Conservation (phyloP, 352 stramenopile species). For the Elongisporangium prolatum region DNA sequence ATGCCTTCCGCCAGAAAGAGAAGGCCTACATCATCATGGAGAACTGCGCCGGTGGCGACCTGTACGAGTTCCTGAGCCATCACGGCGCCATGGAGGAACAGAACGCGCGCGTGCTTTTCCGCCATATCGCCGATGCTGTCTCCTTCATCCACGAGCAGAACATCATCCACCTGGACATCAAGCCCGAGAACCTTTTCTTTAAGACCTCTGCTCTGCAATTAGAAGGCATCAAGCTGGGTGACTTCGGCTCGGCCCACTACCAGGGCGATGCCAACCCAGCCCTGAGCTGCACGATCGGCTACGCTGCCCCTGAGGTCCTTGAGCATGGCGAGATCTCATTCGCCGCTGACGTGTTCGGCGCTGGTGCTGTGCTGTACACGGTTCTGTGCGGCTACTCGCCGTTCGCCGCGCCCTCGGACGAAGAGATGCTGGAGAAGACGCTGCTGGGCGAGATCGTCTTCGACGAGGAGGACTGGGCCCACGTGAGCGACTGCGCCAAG, state of each 20-base stretch:
- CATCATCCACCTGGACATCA: slow-evolving; percentile 75
- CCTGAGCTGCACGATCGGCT: slow-evolving; percentile 70
- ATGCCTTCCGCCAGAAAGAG: slow-evolving; percentile 60
- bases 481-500: slow-evolving; percentile 43
- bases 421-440: slow-evolving; percentile 53
- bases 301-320: slow-evolving; percentile 67
- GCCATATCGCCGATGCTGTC: slow-evolving; percentile 44
- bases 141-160: slow-evolving; percentile 49
- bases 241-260: slow-evolving; percentile 64
- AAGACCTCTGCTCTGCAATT: slow-evolving; percentile 37
- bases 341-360: slow-evolving; percentile 75
- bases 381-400: slow-evolving; percentile 61
- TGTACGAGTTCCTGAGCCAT: slow-evolving; percentile 56
- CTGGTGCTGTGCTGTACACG: slow-evolving; percentile 64
- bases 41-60: slow-evolving; percentile 54
- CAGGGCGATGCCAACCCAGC: slow-evolving; percentile 32
- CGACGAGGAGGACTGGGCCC: slow-evolving; percentile 47
- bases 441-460: slow-evolving; percentile 46
- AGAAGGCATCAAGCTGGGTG: slow-evolving; percentile 55
- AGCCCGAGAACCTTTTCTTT: slow-evolving; percentile 80
- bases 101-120: slow-evolving; percentile 43
- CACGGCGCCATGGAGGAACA: slow-evolving; percentile 47
- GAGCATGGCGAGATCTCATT: slow-evolving; percentile 38
- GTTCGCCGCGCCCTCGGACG: slow-evolving; percentile 55
- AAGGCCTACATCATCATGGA: slow-evolving; percentile 61